Conservation (phyloP, 1,284 basidiomycete genomes). For the Trametes versicolor region DNA sequence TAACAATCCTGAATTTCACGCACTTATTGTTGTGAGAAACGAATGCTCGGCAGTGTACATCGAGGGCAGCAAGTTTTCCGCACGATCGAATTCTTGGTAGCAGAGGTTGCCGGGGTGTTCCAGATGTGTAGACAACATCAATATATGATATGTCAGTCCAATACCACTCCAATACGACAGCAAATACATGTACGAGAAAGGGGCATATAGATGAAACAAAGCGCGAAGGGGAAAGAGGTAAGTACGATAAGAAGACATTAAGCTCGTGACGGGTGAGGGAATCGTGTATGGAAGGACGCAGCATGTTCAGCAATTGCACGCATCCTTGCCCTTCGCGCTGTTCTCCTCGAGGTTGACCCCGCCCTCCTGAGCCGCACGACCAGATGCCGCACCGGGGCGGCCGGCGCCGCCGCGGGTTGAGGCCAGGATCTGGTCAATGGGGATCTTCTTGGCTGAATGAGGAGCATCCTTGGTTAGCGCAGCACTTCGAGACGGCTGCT, state of each 20-base stretch:
- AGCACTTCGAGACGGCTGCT: slow-evolving; percentile 15
- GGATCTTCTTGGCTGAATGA: slow-evolving; percentile 90
- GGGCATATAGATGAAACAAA: slow-evolving; percentile 47
- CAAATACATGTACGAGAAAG: slow-evolving; percentile 47
- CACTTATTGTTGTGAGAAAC: slow-evolving; percentile 17
- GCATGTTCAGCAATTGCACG: slow-evolving; percentile 73
- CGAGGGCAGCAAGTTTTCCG: too few species aligned
- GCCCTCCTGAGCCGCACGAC: slow-evolving; percentile 63
- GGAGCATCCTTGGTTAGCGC: slow-evolving; percentile 22
- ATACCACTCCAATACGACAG: slow-evolving; percentile 43
- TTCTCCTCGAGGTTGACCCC: slow-evolving; percentile 83
- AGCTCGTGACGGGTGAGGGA: slow-evolving; percentile 34
- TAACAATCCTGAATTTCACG: slow-evolving; percentile 30
- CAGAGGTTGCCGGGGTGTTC: background rate
- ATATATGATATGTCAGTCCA: slow-evolving; percentile 36
- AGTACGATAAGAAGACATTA: slow-evolving; percentile 37
- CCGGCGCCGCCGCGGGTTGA: slow-evolving; percentile 72
- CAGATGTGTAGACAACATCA: slow-evolving; percentile 30
- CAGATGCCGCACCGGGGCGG: slow-evolving; percentile 67
- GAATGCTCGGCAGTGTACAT: too few species aligned
- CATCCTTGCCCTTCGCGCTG: slow-evolving; percentile 73
- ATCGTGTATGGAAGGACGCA: slow-evolving; percentile 13
- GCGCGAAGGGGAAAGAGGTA: slow-evolving; percentile 37
- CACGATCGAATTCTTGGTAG: background rate
- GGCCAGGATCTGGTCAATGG: slow-evolving; percentile 91